Conservation (phyloP, 148 eudicot genomes). For the Polygonum maritimum region DNA sequence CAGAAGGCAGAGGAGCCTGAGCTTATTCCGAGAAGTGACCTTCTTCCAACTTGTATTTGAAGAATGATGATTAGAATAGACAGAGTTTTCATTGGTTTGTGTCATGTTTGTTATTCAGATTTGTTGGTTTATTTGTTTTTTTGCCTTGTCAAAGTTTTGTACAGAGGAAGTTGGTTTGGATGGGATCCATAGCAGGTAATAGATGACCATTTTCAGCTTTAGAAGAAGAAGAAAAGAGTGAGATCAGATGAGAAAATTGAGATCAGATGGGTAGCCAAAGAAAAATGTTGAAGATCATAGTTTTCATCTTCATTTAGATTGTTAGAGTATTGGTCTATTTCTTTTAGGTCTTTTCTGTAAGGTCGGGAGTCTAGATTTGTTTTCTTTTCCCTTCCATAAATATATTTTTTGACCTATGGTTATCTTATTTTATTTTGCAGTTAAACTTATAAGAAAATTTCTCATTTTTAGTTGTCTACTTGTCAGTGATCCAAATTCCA, state of each 20-base stretch:
- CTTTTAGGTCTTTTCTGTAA: not conserved
- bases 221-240: not conserved
- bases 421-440: not conserved
- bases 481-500: not conserved
- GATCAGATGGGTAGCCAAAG: not conserved
- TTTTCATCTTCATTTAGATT: conserved; percentile 1
- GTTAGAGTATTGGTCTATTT: not conserved
- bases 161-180: not conserved
- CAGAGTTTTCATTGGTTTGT: not conserved
- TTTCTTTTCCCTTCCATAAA: not conserved
- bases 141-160: conserved; percentile 2
- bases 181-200: not conserved
- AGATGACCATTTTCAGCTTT: not conserved
- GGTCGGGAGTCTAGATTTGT: not conserved
- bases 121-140: too few species aligned
- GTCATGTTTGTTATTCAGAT: conserved; percentile 7
- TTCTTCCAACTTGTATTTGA: not conserved
- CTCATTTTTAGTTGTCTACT: not conserved
- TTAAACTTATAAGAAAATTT: not conserved
- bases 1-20: not conserved
- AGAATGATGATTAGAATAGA: not conserved
- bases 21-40: not conserved
- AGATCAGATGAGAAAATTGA: not conserved
- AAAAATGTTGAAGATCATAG: conserved; percentile 2
- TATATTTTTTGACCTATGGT: not conserved